These are phyloP conservation scores for Spergularia marina DNA, from an alignment of 148 eudicot genomes.

Conservation along the genomic window DNA sequence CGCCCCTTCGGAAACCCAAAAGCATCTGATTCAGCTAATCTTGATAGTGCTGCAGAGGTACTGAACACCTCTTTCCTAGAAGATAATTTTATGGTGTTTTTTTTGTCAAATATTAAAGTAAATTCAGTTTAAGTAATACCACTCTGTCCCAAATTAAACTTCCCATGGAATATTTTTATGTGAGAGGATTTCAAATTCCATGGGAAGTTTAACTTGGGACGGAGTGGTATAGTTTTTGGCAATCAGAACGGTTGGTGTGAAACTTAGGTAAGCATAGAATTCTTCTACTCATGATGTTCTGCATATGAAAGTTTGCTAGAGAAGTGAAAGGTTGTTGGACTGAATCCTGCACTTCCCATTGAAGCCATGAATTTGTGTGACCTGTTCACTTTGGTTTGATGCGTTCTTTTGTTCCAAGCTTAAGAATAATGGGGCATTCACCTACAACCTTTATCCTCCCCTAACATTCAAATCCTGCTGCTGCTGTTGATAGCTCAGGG, in stretches of 20 bases:
- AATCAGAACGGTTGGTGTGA: neutral
- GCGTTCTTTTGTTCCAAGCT: neutral
- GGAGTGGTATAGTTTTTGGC: neutral
- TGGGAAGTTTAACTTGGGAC: no score
- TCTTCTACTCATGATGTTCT: neutral
- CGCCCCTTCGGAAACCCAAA: conserved; percentile 93
- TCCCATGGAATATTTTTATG: no score
- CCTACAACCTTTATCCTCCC: conserved; percentile 1
- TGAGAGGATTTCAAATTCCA: no score
- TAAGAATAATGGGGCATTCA: neutral
- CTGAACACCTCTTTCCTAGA: conserved; percentile 17
- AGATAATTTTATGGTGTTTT: conserved; percentile 10
- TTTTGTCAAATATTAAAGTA: neutral
- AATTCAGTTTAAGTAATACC: neutral
- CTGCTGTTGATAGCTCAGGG: neutral
- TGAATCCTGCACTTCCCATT: neutral
- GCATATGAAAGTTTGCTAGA: neutral
- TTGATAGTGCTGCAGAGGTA: conserved; percentile 98
- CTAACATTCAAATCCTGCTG: neutral
- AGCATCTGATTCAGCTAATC: conserved; percentile 98
- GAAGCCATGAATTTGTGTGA: neutral
- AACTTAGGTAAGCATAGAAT: neutral
- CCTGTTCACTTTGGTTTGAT: neutral
- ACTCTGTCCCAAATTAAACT: no score
- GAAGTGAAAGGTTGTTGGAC: neutral